Conservation (phyloP, 768 basidiomycete species). For the Mrakia gelida region DNA sequence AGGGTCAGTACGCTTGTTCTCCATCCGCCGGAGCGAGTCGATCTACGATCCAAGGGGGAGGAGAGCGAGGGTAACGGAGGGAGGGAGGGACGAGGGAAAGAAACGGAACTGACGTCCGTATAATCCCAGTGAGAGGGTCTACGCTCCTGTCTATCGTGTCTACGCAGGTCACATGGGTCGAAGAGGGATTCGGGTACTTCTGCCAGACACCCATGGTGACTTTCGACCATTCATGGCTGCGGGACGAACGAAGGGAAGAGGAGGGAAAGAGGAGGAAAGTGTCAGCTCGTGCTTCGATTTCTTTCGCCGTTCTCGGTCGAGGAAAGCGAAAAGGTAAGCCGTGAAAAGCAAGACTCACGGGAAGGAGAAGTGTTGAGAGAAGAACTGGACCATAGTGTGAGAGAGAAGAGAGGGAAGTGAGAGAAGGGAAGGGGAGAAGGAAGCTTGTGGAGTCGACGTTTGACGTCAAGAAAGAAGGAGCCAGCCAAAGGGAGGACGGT, state of each 20-base stretch:
- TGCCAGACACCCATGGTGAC: constrained; percentile 31
- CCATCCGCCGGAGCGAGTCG: background rate
- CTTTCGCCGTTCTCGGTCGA: background rate
- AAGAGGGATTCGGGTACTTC: constrained; percentile 31
- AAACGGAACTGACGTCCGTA: constrained; percentile 25
- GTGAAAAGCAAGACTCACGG: constrained; percentile 13
- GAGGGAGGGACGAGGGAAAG: background rate
- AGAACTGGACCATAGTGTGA: constrained; percentile 27
- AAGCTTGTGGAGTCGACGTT: background rate
- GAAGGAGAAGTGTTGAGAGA: constrained; percentile 29
- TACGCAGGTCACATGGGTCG: constrained; percentile 29
- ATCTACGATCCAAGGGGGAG: background rate
- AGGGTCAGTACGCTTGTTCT: no score
- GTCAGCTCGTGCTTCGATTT: background rate
- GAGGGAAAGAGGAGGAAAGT: background rate
- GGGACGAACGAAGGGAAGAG: background rate
- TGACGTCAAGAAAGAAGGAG: background rate
- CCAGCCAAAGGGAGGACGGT: background rate
- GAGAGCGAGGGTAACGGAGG: background rate
- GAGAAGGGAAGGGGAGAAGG: background rate
- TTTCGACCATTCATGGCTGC: constrained; percentile 31
- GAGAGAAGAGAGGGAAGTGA: background rate
- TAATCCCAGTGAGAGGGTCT: constrained; percentile 31
- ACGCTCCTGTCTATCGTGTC: constrained; percentile 30
- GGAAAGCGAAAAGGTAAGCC: background rate